Conservation (phyloP, 768 basidiomycete species). For the Leccinum obscurum region DNA sequence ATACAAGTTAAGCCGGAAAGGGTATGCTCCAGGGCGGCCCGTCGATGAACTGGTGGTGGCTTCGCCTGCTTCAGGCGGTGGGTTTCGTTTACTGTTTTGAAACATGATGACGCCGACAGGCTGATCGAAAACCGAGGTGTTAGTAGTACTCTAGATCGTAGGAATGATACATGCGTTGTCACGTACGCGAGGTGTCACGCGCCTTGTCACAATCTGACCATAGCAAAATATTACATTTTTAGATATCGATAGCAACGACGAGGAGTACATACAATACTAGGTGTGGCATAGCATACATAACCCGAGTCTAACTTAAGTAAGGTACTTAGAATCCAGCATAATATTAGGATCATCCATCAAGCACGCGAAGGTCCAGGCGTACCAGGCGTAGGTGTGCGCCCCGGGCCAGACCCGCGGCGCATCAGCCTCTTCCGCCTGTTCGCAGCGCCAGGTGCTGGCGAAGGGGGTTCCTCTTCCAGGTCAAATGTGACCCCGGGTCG, state of each 20-base stretch:
- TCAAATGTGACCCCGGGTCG: slow-evolving; percentile 71
- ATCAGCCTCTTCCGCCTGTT: slow-evolving; percentile 28
- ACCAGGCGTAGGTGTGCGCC: slow-evolving; percentile 16
- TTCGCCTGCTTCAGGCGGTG: not conserved
- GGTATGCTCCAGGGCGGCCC: slow-evolving; percentile 42
- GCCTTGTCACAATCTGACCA: slow-evolving; percentile 12
- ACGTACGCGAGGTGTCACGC: slow-evolving; percentile 31
- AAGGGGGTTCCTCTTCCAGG: slow-evolving; percentile 52
- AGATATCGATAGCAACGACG: slow-evolving; percentile 18
- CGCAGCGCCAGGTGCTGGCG: slow-evolving; percentile 33
- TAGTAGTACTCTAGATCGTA: not conserved
- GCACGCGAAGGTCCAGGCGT: slow-evolving; percentile 26
- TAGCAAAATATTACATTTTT: slow-evolving; percentile 2
- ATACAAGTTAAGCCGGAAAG: slow-evolving; percentile 79
- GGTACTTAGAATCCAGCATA: slow-evolving; percentile 17
- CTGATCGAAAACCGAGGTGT: not conserved
- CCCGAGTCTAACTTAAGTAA: slow-evolving; percentile 25
- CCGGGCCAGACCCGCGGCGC: slow-evolving; percentile 27
- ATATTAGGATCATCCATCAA: slow-evolving; percentile 15
- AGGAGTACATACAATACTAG: slow-evolving; percentile 28
- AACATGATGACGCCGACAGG: slow-evolving; percentile 18
- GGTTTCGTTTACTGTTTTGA: slow-evolving; percentile 14
- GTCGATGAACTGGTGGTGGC: not conserved
- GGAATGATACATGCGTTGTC: slow-evolving; percentile 1
- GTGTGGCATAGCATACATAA: slow-evolving; percentile 33